These are phyloP conservation scores for Nakaseomyces sp. DNA, from an alignment of 1,139 yeast species.

Conservation along the genomic window DNA sequence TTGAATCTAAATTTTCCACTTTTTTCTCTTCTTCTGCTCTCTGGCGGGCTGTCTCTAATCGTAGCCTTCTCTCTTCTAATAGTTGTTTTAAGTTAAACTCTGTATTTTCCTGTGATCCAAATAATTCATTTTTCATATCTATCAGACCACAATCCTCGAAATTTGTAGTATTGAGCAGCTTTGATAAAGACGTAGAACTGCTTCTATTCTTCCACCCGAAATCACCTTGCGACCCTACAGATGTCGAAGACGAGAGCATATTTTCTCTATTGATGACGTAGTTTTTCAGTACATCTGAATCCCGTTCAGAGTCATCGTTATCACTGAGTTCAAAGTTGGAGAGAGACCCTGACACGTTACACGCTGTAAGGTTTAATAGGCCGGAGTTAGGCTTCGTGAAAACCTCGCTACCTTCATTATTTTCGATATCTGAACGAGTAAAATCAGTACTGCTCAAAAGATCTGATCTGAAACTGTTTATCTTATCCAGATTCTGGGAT, in stretches of 20 bases:
- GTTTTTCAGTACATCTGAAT: not conserved
- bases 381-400: not conserved
- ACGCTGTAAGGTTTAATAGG: slow-evolving; percentile 13
- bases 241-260: slow-evolving; percentile 1
- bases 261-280: slow-evolving; percentile 1
- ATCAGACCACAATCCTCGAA: not conserved
- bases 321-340: slow-evolving; percentile 30
- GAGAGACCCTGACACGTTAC: slow-evolving; percentile 23
- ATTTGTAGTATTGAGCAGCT: not conserved
- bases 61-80: not conserved
- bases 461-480: slow-evolving; percentile 20
- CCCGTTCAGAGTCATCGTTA: slow-evolving; percentile 4
- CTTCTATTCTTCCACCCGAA: not conserved
- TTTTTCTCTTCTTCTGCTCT: not conserved
- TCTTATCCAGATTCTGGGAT: slow-evolving; percentile 23
- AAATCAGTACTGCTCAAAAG: slow-evolving; percentile 11
- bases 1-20: not conserved
- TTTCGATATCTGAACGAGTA: slow-evolving; percentile 2
- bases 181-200: slow-evolving; percentile 2
- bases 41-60: not conserved
- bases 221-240: slow-evolving; percentile 1
- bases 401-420: not conserved
- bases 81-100: not conserved
- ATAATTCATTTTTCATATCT: not conserved
- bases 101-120: not conserved